These are phyloP conservation scores for Cornus controversa DNA, from an alignment of 148 eudicot genomes.

Conservation along the genomic window DNA sequence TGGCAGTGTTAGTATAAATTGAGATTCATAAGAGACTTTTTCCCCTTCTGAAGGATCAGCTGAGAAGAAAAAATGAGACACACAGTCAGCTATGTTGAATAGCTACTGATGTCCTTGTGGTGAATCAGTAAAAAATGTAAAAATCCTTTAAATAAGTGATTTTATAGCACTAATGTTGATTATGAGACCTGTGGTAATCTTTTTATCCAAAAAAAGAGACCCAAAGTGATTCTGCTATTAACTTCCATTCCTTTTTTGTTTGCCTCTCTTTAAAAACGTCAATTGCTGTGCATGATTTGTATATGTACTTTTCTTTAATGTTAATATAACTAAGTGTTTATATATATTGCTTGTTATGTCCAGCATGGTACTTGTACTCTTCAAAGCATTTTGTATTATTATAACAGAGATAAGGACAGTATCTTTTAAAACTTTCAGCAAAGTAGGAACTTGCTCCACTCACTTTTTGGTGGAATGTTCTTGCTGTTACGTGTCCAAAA, in stretches of 20 bases:
- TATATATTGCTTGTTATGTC: not conserved
- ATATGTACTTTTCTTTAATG: not conserved
- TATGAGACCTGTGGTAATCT: not conserved
- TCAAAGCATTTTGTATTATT: not conserved
- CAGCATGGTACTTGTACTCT: not conserved
- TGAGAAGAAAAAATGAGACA: not conserved
- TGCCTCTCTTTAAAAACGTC: not conserved
- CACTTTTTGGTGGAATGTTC: not conserved
- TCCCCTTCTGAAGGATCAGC: not conserved
- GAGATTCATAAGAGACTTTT: not conserved
- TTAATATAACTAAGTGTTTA: too few relatives aligned
- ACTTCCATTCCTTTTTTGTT: not conserved
- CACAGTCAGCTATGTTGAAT: not conserved
- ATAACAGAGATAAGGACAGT: not conserved
- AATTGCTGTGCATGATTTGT: not conserved
- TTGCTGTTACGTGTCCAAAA: not conserved
- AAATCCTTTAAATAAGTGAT: not conserved
- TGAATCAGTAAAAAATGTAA: not conserved
- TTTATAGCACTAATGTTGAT: too few relatives aligned
- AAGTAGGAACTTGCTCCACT: too few relatives aligned
- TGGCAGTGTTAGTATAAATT: not conserved
- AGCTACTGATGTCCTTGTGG: not conserved
- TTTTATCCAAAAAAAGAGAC: not conserved
- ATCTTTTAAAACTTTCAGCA: not conserved
- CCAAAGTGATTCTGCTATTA: too few relatives aligned